These are phyloP conservation scores for Pneumocystis canis DNA, from an alignment of 1,139 yeast species.

Conservation along the genomic window DNA sequence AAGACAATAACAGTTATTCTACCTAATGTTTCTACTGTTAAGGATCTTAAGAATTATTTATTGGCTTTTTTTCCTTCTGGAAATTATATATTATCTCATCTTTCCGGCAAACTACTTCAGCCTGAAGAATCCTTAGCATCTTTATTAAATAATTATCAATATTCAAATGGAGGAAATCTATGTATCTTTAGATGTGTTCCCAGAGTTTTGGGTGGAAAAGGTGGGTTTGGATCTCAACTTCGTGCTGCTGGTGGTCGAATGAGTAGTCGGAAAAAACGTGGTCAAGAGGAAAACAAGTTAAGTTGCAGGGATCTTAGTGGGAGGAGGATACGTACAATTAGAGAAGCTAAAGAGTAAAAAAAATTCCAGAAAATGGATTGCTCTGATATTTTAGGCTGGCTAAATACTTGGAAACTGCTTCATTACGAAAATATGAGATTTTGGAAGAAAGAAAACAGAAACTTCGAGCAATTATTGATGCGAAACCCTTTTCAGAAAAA, in stretches of 20 bases:
- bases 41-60: not conserved
- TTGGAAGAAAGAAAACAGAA: not conserved
- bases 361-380: not conserved
- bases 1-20: not conserved
- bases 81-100: not conserved
- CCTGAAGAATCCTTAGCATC: not conserved
- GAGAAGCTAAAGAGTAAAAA: slow-evolving; percentile 23
- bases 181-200: not conserved
- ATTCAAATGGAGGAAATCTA: not conserved
- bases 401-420: not conserved
- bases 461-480: not conserved
- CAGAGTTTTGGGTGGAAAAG: slow-evolving; percentile 36
- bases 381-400: not conserved
- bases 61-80: not conserved
- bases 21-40: not conserved
- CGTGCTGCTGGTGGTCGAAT: slow-evolving; percentile 30
- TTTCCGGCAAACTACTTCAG: not conserved
- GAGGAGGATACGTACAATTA: slow-evolving; percentile 24
- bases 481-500: not conserved
- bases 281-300: slow-evolving; percentile 16
- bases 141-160: not conserved
- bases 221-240: slow-evolving; percentile 36
- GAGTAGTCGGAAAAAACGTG: slow-evolving; percentile 21
- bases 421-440: not conserved
- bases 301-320: slow-evolving; percentile 29